Percentiles rank a stretch among this genome's conserved stretches.
Conservation (phyloP, 108 stramenopile species). For the Nitzschia sp. region DNA sequence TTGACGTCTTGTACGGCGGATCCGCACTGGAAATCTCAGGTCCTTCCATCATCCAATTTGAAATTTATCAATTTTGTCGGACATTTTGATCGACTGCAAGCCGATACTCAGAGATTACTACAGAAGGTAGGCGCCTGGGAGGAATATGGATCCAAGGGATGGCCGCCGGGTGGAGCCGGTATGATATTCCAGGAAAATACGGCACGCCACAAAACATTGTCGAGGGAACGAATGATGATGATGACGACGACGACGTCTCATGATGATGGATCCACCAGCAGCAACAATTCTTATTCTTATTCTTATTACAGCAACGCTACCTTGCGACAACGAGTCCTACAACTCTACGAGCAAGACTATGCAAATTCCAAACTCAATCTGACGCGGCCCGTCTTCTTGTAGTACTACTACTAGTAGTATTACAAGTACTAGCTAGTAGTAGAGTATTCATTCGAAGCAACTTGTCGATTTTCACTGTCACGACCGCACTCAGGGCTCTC, state of each 20-base stretch:
- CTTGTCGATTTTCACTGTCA: too few species aligned
- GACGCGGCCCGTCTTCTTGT: background rate
- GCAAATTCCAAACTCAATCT: constrained; percentile 24
- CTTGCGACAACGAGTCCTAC: background rate
- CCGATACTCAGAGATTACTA: constrained; percentile 41
- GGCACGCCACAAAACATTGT: constrained; percentile 19
- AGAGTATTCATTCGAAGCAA: too few species aligned
- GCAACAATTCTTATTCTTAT: too few species aligned
- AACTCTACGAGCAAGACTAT: constrained; percentile 21
- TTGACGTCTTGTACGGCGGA: constrained; percentile 17
- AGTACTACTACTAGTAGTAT: too few species aligned
- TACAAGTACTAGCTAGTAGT: too few species aligned
- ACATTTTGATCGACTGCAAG: constrained; percentile 32
- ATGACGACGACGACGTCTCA: constrained; percentile 1
- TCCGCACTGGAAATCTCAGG: constrained; percentile 45
- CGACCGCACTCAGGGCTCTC: too few species aligned
- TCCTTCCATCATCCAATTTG: constrained; percentile 51
- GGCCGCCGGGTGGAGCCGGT: constrained; percentile 31
- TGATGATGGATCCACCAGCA: background rate
- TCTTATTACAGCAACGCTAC: constrained; percentile 17
- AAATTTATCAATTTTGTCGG: constrained; percentile 52
- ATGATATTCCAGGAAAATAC: constrained; percentile 34
- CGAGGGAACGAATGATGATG: background rate
- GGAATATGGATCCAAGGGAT: constrained; percentile 40
- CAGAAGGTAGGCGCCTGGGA: constrained; percentile 49